A percentile compares a stretch with the other conserved stretches of the same genome.
Evolutionary conservation across 768 basidiomycete species (phyloP).

Genomic region (Tylopilus intermedius): DNA sequence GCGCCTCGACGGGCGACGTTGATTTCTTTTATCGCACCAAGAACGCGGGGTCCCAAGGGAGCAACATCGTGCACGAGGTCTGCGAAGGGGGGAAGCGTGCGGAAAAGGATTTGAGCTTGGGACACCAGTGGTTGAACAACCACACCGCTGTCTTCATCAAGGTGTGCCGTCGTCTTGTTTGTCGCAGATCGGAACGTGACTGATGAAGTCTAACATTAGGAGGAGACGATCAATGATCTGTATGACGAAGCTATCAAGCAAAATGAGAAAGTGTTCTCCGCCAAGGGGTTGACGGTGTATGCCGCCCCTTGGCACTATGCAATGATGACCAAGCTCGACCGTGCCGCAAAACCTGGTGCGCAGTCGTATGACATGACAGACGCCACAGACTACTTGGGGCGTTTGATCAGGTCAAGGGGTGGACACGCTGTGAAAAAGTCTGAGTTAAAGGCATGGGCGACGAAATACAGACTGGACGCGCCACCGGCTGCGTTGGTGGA

Average conservation of each 20-base stretch:
- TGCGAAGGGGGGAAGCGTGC: background rate
- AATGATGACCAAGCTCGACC: conserved; percentile 10
- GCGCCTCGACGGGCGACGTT: conserved; percentile 9
- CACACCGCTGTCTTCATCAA: conserved; percentile 7
- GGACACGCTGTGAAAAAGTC: conserved; percentile 5
- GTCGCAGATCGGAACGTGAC: no score
- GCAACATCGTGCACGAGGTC: background rate
- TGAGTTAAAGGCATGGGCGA: conserved; percentile 2
- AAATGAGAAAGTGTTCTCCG: conserved; percentile 2
- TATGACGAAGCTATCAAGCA: conserved; percentile 3
- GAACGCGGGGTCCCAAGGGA: background rate
- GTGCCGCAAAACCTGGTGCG: conserved; percentile 2
- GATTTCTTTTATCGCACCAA: conserved; percentile 12
- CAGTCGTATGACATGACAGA: conserved; percentile 9
- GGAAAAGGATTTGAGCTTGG: background rate
- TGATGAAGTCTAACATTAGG: background rate
- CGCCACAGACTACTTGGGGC: conserved; percentile 7
- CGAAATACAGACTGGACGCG: background rate
- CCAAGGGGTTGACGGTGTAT: conserved; percentile 9
- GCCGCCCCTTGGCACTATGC: conserved; percentile 10
- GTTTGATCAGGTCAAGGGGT: background rate
- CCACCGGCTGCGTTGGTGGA: background rate
- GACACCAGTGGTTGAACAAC: conserved; percentile 9
- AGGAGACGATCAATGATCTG: background rate
- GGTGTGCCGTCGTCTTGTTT: background rate